Base-by-base conservation (phyloP, 2,329 filamentous ascomycete species). In the Neospermospora avenae region DNA sequence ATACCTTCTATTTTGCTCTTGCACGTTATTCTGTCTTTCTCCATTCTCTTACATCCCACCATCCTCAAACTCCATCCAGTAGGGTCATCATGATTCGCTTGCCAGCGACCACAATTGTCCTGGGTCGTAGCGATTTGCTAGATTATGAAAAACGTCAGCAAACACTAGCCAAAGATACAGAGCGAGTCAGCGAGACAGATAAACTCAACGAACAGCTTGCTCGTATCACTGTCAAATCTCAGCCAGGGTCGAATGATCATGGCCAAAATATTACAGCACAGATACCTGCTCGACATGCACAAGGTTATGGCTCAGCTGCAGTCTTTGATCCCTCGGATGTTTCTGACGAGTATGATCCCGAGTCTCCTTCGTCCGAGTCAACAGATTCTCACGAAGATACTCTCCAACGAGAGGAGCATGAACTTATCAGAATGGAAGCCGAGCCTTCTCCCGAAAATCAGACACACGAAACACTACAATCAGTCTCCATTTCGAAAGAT, bases 71-170 rank as follows among this genome's bases (percentile, higher is more conserved):
- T 51, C 18, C 31, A 24, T 24, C 13, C 28, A 6, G 28, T 31
- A 10, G 5, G 28, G 28, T 31, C 28, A 22, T 20, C 58, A 72
- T 72, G 70, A 68, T 72, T 60, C 69, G 69, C 13, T 55, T 68
- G 11, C 61, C 64, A 16, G 62, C 67, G 13, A 66, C 68, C 16
- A 53, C 60, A 28, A 69, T 72, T 55, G 49, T 54, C 18, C 48
- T 71, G 13, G 65, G 66, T 18, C 60, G 57, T 31, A 63, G 63
- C 28, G 70, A 72, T 58, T 39, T 72, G 8, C 57, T 53, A 42
- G 68, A 70, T 39, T 70, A 64, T 28, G 63, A 69, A 6, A 62
- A 56, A 51, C 68, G 69, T 16, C 58, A 56, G 44, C 41, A 59
- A 44, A 34, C 18, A 11, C 48, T 31, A 55, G 52, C 55, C 31